Conservation (phyloP, 768 basidiomycete species). For the Holtermanniella nyarrowii region DNA sequence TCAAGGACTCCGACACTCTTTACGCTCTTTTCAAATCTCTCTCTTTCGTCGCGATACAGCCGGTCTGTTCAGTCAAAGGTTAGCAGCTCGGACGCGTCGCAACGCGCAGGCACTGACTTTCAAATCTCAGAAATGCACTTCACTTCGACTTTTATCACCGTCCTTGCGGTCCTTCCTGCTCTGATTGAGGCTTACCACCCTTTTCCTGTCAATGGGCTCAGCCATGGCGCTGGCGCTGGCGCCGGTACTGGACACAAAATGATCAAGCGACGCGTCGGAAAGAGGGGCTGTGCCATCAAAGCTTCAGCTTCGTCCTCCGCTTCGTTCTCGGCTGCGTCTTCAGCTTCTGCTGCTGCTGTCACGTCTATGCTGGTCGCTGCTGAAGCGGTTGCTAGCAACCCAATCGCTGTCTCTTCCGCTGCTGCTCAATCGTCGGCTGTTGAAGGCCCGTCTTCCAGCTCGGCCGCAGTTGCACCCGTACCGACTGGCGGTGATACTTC, state of each 20-base stretch:
- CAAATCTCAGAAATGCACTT: too few species aligned
- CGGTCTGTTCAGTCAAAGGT: too few species aligned
- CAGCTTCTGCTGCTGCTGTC: background rate
- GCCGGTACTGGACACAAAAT: background rate
- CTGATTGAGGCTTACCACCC: background rate
- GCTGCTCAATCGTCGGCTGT: slow-evolving; percentile 4
- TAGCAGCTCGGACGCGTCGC: too few species aligned
- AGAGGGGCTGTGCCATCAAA: background rate
- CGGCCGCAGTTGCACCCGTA: slow-evolving; percentile 11
- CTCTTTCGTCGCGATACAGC: too few species aligned
- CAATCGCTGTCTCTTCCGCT: background rate
- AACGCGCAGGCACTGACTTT: too few species aligned
- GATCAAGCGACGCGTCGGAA: background rate
- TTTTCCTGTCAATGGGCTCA: background rate
- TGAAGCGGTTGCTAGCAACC: background rate
- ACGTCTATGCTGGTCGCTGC: slow-evolving; percentile 3
- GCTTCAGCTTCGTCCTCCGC: slow-evolving; percentile 4
- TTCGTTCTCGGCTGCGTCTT: background rate
- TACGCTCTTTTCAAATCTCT: too few species aligned
- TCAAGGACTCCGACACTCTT: too few species aligned
- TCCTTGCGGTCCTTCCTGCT: too few species aligned
- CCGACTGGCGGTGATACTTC: slow-evolving; percentile 4
- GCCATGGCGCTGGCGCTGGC: background rate
- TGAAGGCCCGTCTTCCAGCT: background rate
- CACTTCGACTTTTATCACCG: too few species aligned